Conservation (phyloP, 148 eudicot species). For the Rhododendron williamsianum region DNA sequence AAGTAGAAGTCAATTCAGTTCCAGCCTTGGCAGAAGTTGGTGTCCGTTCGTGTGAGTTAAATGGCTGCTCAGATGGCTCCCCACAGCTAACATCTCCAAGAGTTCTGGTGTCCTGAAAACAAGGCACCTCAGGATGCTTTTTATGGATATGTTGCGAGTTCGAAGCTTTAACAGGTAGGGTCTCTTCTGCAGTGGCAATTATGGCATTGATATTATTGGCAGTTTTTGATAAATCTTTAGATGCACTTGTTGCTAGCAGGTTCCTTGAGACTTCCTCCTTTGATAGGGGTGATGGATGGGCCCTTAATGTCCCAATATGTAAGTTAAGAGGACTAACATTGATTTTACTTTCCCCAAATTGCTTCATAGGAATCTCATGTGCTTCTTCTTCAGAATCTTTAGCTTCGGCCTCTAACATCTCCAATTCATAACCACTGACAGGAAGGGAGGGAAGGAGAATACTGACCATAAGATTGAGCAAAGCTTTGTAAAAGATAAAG, state of each 20-base stretch:
- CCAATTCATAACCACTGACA: conserved; percentile 75
- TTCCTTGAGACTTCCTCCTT: conserved; percentile 19
- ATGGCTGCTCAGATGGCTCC: conserved; percentile 14
- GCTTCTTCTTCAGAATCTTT: conserved; percentile 78
- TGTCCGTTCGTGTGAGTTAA: background rate
- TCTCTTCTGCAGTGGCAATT: conserved; percentile 24
- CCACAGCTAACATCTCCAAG: conserved; percentile 18
- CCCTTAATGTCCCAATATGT: conserved; percentile 16
- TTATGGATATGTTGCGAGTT: conserved; percentile 11
- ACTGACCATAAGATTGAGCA: background rate
- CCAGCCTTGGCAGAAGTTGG: conserved; percentile 20
- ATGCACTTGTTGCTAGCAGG: conserved; percentile 20
- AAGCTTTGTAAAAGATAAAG: background rate
- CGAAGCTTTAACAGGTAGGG: conserved; percentile 21
- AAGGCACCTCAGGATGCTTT: conserved; percentile 22
- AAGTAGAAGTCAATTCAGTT: conserved; percentile 23
- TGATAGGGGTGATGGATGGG: conserved; percentile 16
- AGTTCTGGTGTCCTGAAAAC: conserved; percentile 14
- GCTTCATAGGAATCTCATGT: conserved; percentile 20
- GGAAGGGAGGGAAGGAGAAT: background rate
- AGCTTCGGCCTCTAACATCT: conserved; percentile 68
- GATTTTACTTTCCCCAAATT: conserved; percentile 15
- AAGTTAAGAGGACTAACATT: conserved; percentile 25
- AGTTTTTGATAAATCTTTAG: conserved; percentile 20
- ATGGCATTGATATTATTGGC: conserved; percentile 13